Percentiles rank a stretch among this genome's conserved stretches.
phyloP scores from a whole-genome alignment of 2,329 filamentous ascomycete species.

The Fusarium longipes region DNA sequence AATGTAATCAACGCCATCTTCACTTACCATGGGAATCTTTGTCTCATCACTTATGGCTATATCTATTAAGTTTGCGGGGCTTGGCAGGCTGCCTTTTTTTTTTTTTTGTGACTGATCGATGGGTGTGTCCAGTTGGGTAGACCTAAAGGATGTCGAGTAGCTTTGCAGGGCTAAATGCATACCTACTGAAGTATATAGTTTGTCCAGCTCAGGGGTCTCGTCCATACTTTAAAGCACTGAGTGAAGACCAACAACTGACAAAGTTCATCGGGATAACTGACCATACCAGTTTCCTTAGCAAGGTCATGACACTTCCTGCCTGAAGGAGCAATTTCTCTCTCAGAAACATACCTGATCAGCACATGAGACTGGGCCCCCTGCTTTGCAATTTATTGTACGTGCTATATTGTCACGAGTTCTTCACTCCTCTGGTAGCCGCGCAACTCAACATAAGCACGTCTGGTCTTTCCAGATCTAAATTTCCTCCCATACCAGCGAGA shows the following conservation, averaged over 20 bases:
- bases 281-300: neutral
- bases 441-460: neutral
- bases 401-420: neutral
- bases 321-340: neutral
- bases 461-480: neutral
- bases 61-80: neutral
- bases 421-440: neutral
- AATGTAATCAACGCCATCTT: neutral
- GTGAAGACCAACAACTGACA: constrained; percentile 14
- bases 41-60: neutral
- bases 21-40: neutral
- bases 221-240: constrained; percentile 1
- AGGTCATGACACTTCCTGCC: neutral
- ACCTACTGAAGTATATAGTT: no score
- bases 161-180: neutral
- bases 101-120: neutral
- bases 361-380: neutral
- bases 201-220: constrained; percentile 5
- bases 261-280: neutral
- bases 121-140: constrained; percentile 12
- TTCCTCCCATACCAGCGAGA: neutral
- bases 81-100: constrained; percentile 1
- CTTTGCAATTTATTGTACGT: neutral
- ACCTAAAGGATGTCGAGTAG: constrained; percentile 7
- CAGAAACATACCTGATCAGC: neutral